Base-by-base conservation (phyloP, 345 rosid species). In the Laguncularia racemosa region DNA sequence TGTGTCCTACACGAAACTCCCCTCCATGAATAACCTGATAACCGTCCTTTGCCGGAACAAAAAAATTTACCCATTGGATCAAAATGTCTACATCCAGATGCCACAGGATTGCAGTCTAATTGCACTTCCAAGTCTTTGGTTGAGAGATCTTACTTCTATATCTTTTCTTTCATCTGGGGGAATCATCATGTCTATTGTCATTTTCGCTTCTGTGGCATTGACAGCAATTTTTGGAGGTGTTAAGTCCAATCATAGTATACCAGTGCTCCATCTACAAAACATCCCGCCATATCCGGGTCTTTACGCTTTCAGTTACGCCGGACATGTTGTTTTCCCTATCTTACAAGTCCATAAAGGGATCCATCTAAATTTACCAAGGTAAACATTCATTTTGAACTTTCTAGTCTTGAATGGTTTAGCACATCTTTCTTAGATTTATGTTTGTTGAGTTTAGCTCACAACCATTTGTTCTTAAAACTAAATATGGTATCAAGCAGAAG, bases 331-430 rank as follows among this genome's bases (percentile, higher is more conserved):
- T 17, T 88, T 88, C 68, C 96, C 96, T 5, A 85, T 60, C 69
- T 88, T 76, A 85, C 54, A 77, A 70, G 52, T 73, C 93, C 72
- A 88, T 88, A 93, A 83, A 81, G 64, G n/a, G 85, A 88, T 67
- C 93, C 90, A 17, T 66, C 86, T 68, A 80, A 76, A 56, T 88
- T 88, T 51, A 78, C 88, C 69, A 83, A 85, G 93, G 93, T 83
- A 62, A 13, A 26, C 5, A 12, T 16, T 17, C 19, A n/a, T 17
- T 23, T 23, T 13, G 2, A n/a, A 18, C 44, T 56, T 12, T 23
- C 12, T 55, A 17, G 17, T 13, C 15, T 12, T 12, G 5, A 20
- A 44, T 33, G 40, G 11, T 4, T 10, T 33, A 33, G 40, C 40
- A 6, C 40, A 33, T 33, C 40, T 4, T 33, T 10, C 5, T 33